Evolutionary conservation across 208 protist genomes (phyloP), one percentile per base, ranked within the genome.

Genomic region (Tritrichomonas foetus): DNA sequence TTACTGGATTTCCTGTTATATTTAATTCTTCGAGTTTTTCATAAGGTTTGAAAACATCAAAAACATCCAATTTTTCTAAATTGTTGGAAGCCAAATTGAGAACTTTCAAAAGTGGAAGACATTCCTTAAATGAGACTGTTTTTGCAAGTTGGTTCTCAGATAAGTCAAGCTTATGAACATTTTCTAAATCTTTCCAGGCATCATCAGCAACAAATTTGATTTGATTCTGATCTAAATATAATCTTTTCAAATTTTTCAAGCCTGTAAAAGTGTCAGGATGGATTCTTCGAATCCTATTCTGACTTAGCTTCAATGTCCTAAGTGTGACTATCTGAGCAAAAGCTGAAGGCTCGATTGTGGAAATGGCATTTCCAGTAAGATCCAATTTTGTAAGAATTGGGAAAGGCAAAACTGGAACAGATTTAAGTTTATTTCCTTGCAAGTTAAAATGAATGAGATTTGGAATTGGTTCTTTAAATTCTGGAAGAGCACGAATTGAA

Each of bases 391-490:
- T 49, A 39, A 89, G 47, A 57, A 47, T n/a, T 89, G 78, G 78
- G 16, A 89, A 89, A 36, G 78, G 78, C 53, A 89, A 47, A 39
- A 57, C 30, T 33, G 78, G 78, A 33, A 89, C 27, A 3, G 78
- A 47, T 57, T 39, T 53, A 33, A 89, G 33, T 30, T 36, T 53
- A 33, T 89, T 89, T 16, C 41, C 44, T 57, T 44, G 33, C 33
- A 89, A 47, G 41, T 89, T 89, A 39, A 89, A 61, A 55, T 25
- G 33, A 39, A 89, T 57, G 33, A 89, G 39, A 36, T 89, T 49
- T 16, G 78, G 47, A 57, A 89, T 89, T 33, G 64, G 64, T 39
- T 57, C n/a, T 89, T 41, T 25, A 57, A 89, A 89, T 61, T 89
- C 78, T 39, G 78, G 78, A 39, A 89, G 57, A 9, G 14, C 20